Evolutionary conservation across 2,329 filamentous ascomycete species (phyloP), one percentile per base, ranked within the genome.

Genomic region (Nothopassalora personata): DNA sequence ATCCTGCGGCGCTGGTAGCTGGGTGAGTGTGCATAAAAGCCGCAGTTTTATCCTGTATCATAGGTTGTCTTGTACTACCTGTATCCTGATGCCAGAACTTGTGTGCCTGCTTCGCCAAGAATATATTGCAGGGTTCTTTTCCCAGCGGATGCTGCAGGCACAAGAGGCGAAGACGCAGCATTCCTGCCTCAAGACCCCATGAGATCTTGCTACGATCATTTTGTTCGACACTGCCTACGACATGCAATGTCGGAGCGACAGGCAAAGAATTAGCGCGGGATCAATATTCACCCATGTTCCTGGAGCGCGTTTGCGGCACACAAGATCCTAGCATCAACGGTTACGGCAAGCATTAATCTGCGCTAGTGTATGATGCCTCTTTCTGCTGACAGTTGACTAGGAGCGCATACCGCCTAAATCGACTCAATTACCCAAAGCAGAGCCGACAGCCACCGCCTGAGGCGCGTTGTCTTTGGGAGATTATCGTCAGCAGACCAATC

Each of bases 1-100:
- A 34, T 43, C 34, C 8, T 10, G 52, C 36, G 57, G 36, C 51
- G 43, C 39, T 13, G 39, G 49, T 39, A 31, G 43, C 27, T 50
- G 36, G 53, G 56, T 52, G 53, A 60, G 56, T 65, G 64, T 62
- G 64, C 61, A 65, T 64, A 61, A 57, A 61, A 59, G 60, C 58
- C 51, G 39, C 39, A 43, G 15, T n/a, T n/a, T 57, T 54, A 60
- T 19, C 52, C 33, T 66, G 63, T 66, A 66, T 60, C 62, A 66
- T 66, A 59, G 61, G 58, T 59, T 66, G 57, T 64, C 60, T 61
- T 64, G 62, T 64, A 64, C 60, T 60, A 60, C 53, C 47, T 28
- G 47, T 61, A 56, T 47, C 60, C 57, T 62, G 61, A 63, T 62
- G 46, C 60, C 27, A 60, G 54, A 47, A 60, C 27, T 51, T 34